A percentile compares a stretch with the other conserved stretches of the same genome.
phyloP scores from a whole-genome alignment of 164 flowering plant genomes.

The Chimonanthus salicifolius region DNA sequence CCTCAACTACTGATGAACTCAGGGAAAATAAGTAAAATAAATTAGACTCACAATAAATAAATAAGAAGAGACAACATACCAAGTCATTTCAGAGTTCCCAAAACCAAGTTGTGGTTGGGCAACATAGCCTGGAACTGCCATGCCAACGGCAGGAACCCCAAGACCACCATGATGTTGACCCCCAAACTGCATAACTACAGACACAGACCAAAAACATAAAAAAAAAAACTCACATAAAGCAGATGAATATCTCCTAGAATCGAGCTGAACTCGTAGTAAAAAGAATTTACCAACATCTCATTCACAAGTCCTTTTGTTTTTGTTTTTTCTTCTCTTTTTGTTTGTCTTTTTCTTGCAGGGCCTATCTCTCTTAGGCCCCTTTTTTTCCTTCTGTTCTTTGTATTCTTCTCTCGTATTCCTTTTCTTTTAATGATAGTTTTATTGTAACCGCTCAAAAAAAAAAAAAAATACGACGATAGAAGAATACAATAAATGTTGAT shows the following conservation, averaged over 20 bases:
- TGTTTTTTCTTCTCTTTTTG: too few species aligned
- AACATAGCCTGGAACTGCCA: constrained; percentile 99
- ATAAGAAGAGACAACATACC: constrained; percentile 39
- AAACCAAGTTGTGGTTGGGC: constrained; percentile 71
- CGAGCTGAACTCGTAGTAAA: neutral
- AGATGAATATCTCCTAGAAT: neutral
- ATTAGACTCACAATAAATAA: too few species aligned
- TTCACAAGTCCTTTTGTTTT: too few species aligned
- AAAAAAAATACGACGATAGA: too few species aligned
- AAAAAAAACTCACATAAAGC: neutral
- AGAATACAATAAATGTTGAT: too few species aligned
- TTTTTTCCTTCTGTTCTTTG: too few species aligned
- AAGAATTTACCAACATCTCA: neutral
- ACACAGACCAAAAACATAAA: neutral
- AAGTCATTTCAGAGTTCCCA: constrained; percentile 96
- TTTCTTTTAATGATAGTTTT: too few species aligned
- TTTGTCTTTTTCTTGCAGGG: too few species aligned
- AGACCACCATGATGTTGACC: constrained; percentile 90
- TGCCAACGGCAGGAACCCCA: constrained; percentile 97
- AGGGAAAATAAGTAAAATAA: neutral
- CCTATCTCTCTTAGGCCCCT: too few species aligned
- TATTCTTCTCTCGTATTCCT: too few species aligned
- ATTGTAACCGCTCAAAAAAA: too few species aligned
- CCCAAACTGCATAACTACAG: constrained; percentile 92
- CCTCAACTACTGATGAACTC: neutral